Evolutionary conservation across 352 stramenopile species (phyloP).

Genomic region (Globisporangium ultimum): DNA sequence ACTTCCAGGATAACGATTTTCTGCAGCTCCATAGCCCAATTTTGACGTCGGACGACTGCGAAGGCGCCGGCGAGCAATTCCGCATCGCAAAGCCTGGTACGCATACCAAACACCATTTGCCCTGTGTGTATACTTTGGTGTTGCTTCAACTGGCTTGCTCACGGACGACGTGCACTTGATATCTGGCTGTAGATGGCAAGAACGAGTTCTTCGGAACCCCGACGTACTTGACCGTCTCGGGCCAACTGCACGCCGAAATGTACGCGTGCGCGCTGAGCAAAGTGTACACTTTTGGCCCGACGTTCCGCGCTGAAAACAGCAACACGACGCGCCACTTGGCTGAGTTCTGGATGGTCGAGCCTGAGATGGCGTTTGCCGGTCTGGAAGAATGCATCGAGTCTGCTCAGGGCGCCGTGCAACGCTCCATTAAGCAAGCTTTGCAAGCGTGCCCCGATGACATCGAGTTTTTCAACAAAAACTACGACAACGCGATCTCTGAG

Average conservation of each 20-base stretch:
- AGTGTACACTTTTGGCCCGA: constrained; percentile 99
- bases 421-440: constrained; percentile 76
- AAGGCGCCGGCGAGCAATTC: constrained; percentile 98
- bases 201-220: constrained; percentile 94
- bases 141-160: background rate
- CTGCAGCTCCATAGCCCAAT: constrained; percentile 90
- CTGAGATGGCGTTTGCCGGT: constrained; percentile 84
- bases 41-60: constrained; percentile 97
- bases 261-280: constrained; percentile 96
- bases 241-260: constrained; percentile 95
- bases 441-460: constrained; percentile 90
- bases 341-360: constrained; percentile 99
- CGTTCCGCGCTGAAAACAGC: constrained; percentile 98
- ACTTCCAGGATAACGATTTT: constrained; percentile 81
- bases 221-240: constrained; percentile 88
- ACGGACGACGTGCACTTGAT: background rate
- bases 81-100: constrained; percentile 82
- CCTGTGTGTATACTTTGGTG: background rate
- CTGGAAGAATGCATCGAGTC: constrained; percentile 91
- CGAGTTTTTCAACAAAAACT: constrained; percentile 92
- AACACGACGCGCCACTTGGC: constrained; percentile 96
- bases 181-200: constrained; percentile 62
- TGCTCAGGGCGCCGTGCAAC: constrained; percentile 91
- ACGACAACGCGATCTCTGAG: constrained; percentile 77
- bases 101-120: constrained; percentile 1